These are phyloP conservation scores for Melastoma malabathricum DNA, from an alignment of 345 rosid genomes.

Conservation along the genomic window DNA sequence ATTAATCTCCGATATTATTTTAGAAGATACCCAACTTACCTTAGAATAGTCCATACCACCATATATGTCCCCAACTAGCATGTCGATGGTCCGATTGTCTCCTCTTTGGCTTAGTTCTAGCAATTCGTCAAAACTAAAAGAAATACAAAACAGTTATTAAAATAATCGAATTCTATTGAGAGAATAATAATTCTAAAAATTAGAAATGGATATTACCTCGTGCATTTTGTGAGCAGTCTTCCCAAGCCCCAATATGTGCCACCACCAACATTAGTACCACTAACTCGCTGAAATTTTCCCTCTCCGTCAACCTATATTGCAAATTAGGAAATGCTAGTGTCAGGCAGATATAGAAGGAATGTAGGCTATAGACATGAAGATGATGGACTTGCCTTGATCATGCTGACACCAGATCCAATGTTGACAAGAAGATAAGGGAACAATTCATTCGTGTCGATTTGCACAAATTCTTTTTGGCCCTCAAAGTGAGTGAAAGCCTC, in stretches of 20 bases:
- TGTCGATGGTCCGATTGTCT: constrained; percentile 81
- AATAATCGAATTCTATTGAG: neutral
- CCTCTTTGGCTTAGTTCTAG: constrained; percentile 96
- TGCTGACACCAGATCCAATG: constrained; percentile 97
- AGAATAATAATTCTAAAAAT: constrained; percentile 7
- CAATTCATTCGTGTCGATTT: constrained; percentile 77
- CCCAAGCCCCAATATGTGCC: constrained; percentile 99
- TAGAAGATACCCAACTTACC: constrained; percentile 25
- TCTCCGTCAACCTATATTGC: constrained; percentile 76
- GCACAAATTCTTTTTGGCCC: constrained; percentile 88
- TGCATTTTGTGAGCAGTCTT: constrained; percentile 85
- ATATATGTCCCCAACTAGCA: constrained; percentile 98
- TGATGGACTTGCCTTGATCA: constrained; percentile 62
- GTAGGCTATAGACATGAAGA: constrained; percentile 2
- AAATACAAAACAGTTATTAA: neutral
- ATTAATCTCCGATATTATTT: too few species aligned
- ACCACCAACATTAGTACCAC: constrained; percentile 98
- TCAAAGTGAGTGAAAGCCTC: constrained; percentile 99
- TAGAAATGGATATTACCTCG: constrained; percentile 33
- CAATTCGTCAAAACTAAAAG: constrained; percentile 79
- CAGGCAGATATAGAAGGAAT: neutral
- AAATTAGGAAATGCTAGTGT: constrained; percentile 1
- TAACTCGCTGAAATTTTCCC: constrained; percentile 91
- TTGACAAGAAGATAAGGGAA: constrained; percentile 98
- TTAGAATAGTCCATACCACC: constrained; percentile 92